Base-by-base conservation (phyloP, 148 eudicot species). In the Rhododendron molle region DNA sequence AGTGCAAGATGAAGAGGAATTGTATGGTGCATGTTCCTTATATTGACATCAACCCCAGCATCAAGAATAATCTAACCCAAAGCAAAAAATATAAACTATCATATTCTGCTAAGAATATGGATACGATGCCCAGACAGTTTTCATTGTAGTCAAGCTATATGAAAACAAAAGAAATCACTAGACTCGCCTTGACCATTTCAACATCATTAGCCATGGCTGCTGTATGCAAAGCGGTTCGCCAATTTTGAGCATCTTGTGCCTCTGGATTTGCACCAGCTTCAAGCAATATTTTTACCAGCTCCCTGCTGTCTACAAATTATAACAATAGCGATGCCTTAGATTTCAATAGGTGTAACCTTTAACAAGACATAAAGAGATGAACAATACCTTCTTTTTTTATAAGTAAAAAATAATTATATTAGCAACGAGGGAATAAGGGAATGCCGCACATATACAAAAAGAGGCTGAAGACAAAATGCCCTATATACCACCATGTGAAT, bases 1-100 rank as follows among this genome's bases (percentile, higher is more conserved):
- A 96, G 88, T 36, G 98, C 98, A 89, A 96, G 92, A 83, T 96
- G 98, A 79, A 96, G 95, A 87, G 98, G 98, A 46, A 95, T 91
- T 43, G 97, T 94, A 83, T 94, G 92, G 84, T 92, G 93, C 81
- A 86, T 88, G 79, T 93, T 94, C 80, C 95, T 92, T 46, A 92
- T 89, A 89, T 95, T 95, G 54, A 95, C 98, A 91, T 95, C 96
- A 86, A 95, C 96, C 83, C 96, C 96, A 85, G 98, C 96, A 86
- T 94, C 93, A 86, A 95, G 89, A 88, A 95, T 95, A 85, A 95
- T 92, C 98, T 95, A 8, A 89, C 83, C 81, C 43, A 82, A 71
- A 43, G 43, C 52, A 28, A 46, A 83, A 21, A 43, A 34, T 11
- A 67, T 30, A 26, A 54, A 79, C 49, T 12, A 80, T 47, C 60